Evolutionary conservation across 768 basidiomycete species (phyloP), one percentile per base, ranked within the genome.

Genomic region (Tricholoma flavovirens): DNA sequence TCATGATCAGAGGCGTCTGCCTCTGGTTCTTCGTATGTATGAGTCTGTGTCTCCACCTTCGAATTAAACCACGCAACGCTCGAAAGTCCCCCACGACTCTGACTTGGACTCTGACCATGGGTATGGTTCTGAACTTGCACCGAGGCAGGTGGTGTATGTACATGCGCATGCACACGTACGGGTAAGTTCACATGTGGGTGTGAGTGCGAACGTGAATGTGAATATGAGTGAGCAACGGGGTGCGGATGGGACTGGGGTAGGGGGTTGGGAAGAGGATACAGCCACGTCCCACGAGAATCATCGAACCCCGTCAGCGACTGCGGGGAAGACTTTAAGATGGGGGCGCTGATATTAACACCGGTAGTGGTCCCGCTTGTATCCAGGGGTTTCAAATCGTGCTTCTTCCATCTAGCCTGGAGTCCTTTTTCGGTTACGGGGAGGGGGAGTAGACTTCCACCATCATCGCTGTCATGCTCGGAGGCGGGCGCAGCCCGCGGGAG

Each of bases 11-110:
- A 43, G 51, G 56, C 50, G n/a, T 19, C 49, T 52, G 56, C 59
- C 59, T 26, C 45, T 26, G 24, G 24, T 5, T 26, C 24, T 14
- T 7, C 1, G 2, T 42, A 17, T 42, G 19, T 10, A 26, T 26
- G 24, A 26, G 24, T 5, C 24, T 26, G 3, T 26, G 24, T 26
- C 24, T 26, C 3, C 24, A 5, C 24, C 5, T 17, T 10, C 6
- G 51, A 60, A 54, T 53, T 57, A 56, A 74, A 55, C 77, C 76
- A 77, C 10, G 72, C 73, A 48, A 77, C 72, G 35, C 70, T 68
- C 1, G 75, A 69, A n/a, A 75, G 75, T 1, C 59, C 63, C 51
- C 55, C 63, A 62, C 54, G 74, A 67, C 58, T 70, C 59, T 62
- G 67, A 51, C 43, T 45, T 24, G 15, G 24, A 46, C 24, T 12